A percentile compares a stretch with the other conserved stretches of the same genome.
Evolutionary conservation across 1,284 basidiomycete genomes (phyloP).

Genomic region (Athelia psychrophila): DNA sequence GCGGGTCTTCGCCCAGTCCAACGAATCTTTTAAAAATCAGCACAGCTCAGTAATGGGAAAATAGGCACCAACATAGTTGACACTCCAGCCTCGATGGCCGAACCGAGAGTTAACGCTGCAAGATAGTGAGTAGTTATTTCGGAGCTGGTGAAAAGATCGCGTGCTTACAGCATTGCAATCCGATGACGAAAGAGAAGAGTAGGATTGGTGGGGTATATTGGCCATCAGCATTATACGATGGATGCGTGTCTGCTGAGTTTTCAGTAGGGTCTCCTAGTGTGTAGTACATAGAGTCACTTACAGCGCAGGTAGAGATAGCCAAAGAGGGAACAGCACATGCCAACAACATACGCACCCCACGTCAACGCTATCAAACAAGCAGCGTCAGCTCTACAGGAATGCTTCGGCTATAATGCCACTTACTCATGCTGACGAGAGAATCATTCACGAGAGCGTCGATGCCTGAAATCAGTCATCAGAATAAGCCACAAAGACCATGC

Average conservation of each 20-base stretch:
- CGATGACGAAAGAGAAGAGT: constrained; percentile 81
- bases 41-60: not conserved
- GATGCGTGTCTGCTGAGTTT: constrained; percentile 53
- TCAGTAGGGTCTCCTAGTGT: constrained; percentile 5
- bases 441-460: constrained; percentile 88
- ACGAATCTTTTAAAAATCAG: constrained; percentile 57
- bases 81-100: constrained; percentile 77
- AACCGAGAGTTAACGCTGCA: constrained; percentile 61
- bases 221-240: constrained; percentile 68
- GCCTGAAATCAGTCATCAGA: constrained; percentile 28
- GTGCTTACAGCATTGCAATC: constrained; percentile 64
- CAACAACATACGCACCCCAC: constrained; percentile 80
- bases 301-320: constrained; percentile 79
- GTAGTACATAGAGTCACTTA: constrained; percentile 31
- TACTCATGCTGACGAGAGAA: constrained; percentile 78
- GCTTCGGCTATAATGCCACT: constrained; percentile 18
- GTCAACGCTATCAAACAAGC: constrained; percentile 44
- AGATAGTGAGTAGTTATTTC: constrained; percentile 6
- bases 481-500: not conserved
- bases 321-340: constrained; percentile 75
- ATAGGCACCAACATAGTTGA: constrained; percentile 66
- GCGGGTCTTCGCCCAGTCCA: constrained; percentile 79
- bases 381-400: too few relatives aligned
- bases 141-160: constrained; percentile 3
- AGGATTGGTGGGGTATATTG: constrained; percentile 78